A percentile compares a stretch with the other conserved stretches of the same genome.
phyloP scores from a whole-genome alignment of 2,329 filamentous ascomycete genomes.

The Gnomoniopsis sp. region DNA sequence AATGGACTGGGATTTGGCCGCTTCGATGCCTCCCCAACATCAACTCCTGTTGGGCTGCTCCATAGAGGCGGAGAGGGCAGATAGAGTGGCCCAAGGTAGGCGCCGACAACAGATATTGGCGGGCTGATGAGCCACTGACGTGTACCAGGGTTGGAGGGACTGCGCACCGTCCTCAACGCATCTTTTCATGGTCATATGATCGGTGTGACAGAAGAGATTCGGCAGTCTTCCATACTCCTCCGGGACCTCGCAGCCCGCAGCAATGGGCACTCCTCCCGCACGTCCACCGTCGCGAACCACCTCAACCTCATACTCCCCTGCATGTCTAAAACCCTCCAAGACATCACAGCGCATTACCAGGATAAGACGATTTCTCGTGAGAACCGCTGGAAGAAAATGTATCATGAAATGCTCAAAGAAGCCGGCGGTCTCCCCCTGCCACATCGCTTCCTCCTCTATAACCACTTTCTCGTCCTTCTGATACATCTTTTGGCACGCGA shows the following conservation, averaged over 20 bases:
- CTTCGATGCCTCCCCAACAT: slow-evolving; percentile 11
- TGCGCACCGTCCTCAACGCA: slow-evolving; percentile 43
- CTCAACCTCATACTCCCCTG: slow-evolving; percentile 56
- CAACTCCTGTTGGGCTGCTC: slow-evolving; percentile 51
- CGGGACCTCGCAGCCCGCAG: slow-evolving; percentile 53
- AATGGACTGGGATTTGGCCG: slow-evolving; percentile 13
- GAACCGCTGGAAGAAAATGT: slow-evolving; percentile 57
- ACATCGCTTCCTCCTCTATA: slow-evolving; percentile 53
- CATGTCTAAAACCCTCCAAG: slow-evolving; percentile 47
- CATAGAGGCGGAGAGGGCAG: slow-evolving; percentile 50
- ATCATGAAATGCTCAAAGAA: slow-evolving; percentile 51
- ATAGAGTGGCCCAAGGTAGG: slow-evolving; percentile 35
- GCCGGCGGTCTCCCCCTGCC: slow-evolving; percentile 47
- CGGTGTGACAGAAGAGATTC: slow-evolving; percentile 45
- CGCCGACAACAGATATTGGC: too few relatives aligned
- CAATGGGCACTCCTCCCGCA: slow-evolving; percentile 47
- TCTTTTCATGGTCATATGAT: slow-evolving; percentile 44
- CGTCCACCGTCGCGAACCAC: slow-evolving; percentile 51
- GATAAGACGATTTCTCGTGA: slow-evolving; percentile 45
- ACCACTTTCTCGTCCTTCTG: slow-evolving; percentile 49
- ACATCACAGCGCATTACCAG: slow-evolving; percentile 51
- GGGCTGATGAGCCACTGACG: background rate
- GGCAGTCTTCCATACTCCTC: slow-evolving; percentile 40
- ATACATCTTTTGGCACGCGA: slow-evolving; percentile 51
- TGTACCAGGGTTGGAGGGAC: slow-evolving; percentile 40